A percentile compares a stretch with the other conserved stretches of the same genome.
These are phyloP conservation scores for Albophoma yamanashiensis DNA, from an alignment of 2,329 filamentous ascomycete species.

Conservation along the genomic window DNA sequence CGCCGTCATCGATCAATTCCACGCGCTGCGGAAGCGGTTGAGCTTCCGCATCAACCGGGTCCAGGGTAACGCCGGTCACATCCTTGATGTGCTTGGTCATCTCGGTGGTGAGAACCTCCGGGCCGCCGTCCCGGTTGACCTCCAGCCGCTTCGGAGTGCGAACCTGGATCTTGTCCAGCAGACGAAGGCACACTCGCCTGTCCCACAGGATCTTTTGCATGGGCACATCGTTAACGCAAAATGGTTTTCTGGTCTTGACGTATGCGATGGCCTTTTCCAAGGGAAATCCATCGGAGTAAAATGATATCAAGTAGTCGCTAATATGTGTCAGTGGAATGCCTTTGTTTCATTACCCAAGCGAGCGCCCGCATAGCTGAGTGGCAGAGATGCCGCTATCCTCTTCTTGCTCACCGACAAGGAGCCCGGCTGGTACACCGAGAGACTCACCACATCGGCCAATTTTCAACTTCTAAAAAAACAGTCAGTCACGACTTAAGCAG, in stretches of 20 bases:
- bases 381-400: slow-evolving; percentile 17
- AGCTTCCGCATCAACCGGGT: slow-evolving; percentile 55
- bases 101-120: slow-evolving; percentile 65
- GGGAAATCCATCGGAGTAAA: slow-evolving; percentile 96
- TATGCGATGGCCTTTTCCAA: slow-evolving; percentile 96
- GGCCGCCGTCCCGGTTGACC: slow-evolving; percentile 87
- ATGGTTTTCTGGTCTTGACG: slow-evolving; percentile 83
- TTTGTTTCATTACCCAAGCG: not conserved
- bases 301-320: slow-evolving; percentile 88
- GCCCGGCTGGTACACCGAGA: not conserved
- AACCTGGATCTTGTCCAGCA: slow-evolving; percentile 82
- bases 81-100: slow-evolving; percentile 72
- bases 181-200: slow-evolving; percentile 74
- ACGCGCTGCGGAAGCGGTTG: slow-evolving; percentile 59
- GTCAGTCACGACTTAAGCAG: not conserved
- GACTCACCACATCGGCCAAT: slow-evolving; percentile 78
- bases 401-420: slow-evolving; percentile 21
- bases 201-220: slow-evolving; percentile 99
- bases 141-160: slow-evolving; percentile 83
- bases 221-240: slow-evolving; percentile 92
- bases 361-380: not conserved
- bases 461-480: slow-evolving; percentile 58
- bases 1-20: slow-evolving; percentile 80
- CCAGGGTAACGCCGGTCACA: slow-evolving; percentile 65
- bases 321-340: slow-evolving; percentile 9